phyloP scores from a whole-genome alignment of 371 early-diverging fungal species.

The Mortierella sp. region DNA sequence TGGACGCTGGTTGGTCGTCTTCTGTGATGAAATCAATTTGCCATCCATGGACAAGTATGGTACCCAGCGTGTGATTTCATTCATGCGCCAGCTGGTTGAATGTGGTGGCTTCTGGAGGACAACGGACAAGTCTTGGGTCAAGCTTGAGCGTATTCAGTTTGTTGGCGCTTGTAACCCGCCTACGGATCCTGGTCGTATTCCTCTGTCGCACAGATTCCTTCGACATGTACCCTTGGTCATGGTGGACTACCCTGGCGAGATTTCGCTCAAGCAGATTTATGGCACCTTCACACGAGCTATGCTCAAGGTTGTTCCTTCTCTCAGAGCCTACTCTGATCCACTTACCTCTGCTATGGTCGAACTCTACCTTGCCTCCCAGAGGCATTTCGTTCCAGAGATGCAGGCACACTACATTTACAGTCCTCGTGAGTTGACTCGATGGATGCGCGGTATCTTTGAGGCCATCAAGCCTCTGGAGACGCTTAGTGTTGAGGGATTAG shows the following conservation, averaged over 20 bases:
- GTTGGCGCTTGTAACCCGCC: constrained; percentile 99
- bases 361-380: constrained; percentile 90
- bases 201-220: constrained; percentile 94
- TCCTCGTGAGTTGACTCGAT: constrained; percentile 98
- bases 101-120: constrained; percentile 97
- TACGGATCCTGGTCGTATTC: constrained; percentile 98
- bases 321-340: constrained; percentile 93
- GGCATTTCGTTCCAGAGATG: constrained; percentile 93
- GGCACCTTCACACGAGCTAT: constrained; percentile 92
- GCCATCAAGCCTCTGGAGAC: constrained; percentile 89
- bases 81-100: constrained; percentile 95
- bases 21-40: constrained; percentile 99
- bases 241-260: constrained; percentile 98
- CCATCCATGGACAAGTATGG: constrained; percentile 97
- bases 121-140: constrained; percentile 91
- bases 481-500: constrained; percentile 86
- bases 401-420: constrained; percentile 99
- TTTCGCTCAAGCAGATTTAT: constrained; percentile 96
- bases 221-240: constrained; percentile 96
- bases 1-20: constrained; percentile 96
- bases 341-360: constrained; percentile 98
- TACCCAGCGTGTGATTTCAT: constrained; percentile 97
- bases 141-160: constrained; percentile 96
- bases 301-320: constrained; percentile 93
- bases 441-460: constrained; percentile 98